Conservation (phyloP, 768 basidiomycete genomes). For the Rhodotorula graminis region DNA sequence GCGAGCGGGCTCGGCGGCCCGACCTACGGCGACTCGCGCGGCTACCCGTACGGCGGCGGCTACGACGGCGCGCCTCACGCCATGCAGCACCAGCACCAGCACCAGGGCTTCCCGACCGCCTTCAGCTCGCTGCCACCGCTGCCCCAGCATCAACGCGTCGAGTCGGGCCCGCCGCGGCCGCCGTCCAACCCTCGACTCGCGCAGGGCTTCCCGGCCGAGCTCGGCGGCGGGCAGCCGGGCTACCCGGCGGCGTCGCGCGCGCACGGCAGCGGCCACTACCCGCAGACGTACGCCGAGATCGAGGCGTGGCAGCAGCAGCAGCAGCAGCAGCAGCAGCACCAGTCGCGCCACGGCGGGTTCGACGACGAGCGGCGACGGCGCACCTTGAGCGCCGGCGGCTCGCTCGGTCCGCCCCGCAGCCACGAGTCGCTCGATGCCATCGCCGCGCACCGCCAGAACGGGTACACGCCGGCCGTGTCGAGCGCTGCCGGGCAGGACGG, state of each 20-base stretch:
- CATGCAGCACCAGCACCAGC: constrained; percentile 8
- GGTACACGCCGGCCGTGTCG: neutral
- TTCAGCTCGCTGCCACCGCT: constrained; percentile 24
- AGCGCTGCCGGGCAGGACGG: neutral
- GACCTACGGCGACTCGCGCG: constrained; percentile 20
- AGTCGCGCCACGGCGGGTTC: neutral
- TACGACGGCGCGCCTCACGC: neutral
- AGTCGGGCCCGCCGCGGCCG: constrained; percentile 4
- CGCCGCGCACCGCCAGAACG: constrained; percentile 6
- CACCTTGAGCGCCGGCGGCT: constrained; percentile 15
- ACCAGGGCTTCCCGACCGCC: neutral
- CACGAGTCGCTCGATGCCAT: constrained; percentile 26
- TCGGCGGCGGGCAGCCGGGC: neutral
- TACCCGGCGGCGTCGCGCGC: neutral
- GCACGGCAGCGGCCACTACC: constrained; percentile 1
- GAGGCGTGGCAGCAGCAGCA: neutral
- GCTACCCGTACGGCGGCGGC: constrained; percentile 3
- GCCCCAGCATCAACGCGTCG: neutral
- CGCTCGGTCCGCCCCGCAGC: neutral
- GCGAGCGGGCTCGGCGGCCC: neutral
- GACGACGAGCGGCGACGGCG: constrained; percentile 23
- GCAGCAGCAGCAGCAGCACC: constrained; percentile 1
- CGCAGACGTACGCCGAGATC: neutral
- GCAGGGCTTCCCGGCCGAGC: neutral
- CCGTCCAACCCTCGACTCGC: constrained; percentile 17